These are phyloP conservation scores for Dactylellina haptotyla DNA, from an alignment of 2,329 filamentous ascomycete genomes.

Conservation along the genomic window DNA sequence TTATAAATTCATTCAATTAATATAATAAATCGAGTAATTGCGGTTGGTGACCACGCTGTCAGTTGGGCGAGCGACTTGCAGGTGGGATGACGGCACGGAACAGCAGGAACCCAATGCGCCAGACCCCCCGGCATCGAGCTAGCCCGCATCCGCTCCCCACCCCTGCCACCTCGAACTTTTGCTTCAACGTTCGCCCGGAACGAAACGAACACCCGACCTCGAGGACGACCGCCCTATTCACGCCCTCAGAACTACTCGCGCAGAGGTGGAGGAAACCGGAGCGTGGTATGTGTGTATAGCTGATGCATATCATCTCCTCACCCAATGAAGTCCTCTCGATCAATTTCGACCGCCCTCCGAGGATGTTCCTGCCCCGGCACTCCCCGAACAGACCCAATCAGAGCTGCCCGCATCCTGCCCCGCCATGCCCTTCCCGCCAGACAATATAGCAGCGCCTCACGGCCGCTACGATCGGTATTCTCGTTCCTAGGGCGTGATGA, in stretches of 20 bases:
- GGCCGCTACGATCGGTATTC: constrained; percentile 44
- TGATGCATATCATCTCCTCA: constrained; percentile 7
- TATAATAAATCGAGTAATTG: background rate
- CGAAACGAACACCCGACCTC: background rate
- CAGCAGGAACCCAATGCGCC: constrained; percentile 28
- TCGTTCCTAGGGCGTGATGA: constrained; percentile 44
- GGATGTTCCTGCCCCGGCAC: constrained; percentile 30
- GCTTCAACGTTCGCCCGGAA: constrained; percentile 6
- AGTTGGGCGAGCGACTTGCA: constrained; percentile 2
- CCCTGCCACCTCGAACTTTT: constrained; percentile 14
- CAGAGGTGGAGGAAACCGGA: background rate
- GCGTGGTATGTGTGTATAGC: constrained; percentile 5
- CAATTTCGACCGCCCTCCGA: constrained; percentile 21
- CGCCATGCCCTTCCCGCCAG: constrained; percentile 33
- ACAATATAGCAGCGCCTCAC: constrained; percentile 36
- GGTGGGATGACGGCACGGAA: constrained; percentile 21
- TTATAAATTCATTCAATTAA: background rate
- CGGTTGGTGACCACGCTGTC: constrained; percentile 50
- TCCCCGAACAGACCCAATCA: constrained; percentile 18
- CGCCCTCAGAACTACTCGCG: background rate
- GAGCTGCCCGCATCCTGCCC: constrained; percentile 30
- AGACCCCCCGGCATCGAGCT: constrained; percentile 1
- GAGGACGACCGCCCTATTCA: constrained; percentile 2
- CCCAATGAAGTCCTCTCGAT: constrained; percentile 49
- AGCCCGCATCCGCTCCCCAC: background rate